These are phyloP conservation scores for Fonsecaea multimorphosa DNA, from an alignment of 2,329 filamentous ascomycete genomes.

Conservation along the genomic window DNA sequence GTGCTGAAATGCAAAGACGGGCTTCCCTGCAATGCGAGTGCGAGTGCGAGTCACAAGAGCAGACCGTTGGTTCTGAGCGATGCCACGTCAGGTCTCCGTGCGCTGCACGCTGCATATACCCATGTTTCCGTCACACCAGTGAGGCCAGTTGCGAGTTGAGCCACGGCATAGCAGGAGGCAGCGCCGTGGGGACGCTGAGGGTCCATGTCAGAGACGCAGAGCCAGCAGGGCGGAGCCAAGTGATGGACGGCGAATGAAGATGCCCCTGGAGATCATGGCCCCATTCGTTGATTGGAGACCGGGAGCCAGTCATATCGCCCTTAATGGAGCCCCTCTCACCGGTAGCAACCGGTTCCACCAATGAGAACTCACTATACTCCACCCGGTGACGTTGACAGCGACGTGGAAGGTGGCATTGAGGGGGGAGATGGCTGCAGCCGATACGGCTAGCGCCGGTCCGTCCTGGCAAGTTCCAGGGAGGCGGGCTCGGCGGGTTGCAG, in stretches of 20 bases:
- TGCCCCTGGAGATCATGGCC: conserved; percentile 30
- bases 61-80: conserved; percentile 14
- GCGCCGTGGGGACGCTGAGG: conserved; percentile 18
- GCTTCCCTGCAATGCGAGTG: conserved; percentile 11
- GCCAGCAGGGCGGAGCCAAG: conserved; percentile 9
- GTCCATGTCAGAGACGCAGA: conserved; percentile 20
- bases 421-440: conserved; percentile 19
- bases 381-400: not conserved
- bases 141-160: conserved; percentile 2
- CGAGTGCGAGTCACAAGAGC: conserved; percentile 25
- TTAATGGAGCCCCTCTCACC: not conserved
- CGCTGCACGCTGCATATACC: conserved; percentile 18
- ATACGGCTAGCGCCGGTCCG: conserved; percentile 23
- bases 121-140: conserved; percentile 16
- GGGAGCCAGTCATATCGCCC: conserved; percentile 11
- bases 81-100: conserved; percentile 28
- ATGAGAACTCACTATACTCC: not conserved
- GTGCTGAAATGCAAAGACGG: conserved; percentile 8
- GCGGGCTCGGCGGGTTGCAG: not conserved
- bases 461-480: conserved; percentile 10
- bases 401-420: not conserved
- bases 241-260: conserved; percentile 26
- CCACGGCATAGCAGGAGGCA: conserved; percentile 21
- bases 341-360: too few species aligned
- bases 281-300: conserved; percentile 2